Base-by-base conservation (phyloP, 2,329 filamentous ascomycete genomes). In the Gyromitra esculenta region DNA sequence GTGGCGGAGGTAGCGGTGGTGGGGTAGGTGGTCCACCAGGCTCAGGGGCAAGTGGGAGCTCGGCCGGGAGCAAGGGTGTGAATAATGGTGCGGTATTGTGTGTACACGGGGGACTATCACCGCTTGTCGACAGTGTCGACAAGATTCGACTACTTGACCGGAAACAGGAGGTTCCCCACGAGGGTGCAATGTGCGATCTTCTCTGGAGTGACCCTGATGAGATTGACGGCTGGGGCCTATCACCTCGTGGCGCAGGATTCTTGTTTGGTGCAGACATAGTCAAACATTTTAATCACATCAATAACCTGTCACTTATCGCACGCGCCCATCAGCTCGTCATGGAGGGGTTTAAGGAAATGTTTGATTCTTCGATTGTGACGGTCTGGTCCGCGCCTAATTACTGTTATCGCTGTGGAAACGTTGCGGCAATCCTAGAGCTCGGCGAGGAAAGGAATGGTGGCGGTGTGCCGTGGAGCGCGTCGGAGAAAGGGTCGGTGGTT, bases 301-400 rank as follows among this genome's bases (percentile, higher is more conserved):
- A 99, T 83, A 93, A 97, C 82, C 88, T 99, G 37, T 93, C 91
- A 25, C 87, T 99, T 67, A 96, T 99, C 79, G 96, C 95, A 18
- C 90, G 96, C 71, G 96, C 96, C 0, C 96, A 99, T 83, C 96
- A 99, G 84, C 89, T 99, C 25, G 96, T 99, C 79, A 99, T 98
- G 96, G 96, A 99, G 83, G 96, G 96, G 0, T 99, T 97, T 84
- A 98, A 98, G 85, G 96, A 98, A 83, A 98, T 98, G 94, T 99
- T 98, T 82, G 93, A 97, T 82, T 91, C 90, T 13, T 93, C 91
- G 62, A 97, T 99, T 79, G 96, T 98, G 54, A 99, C 96, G 0
- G 96, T 99, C n/a, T 99, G 96, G 95, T 96, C 92, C 0, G 94
- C 94, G 8, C 94, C 94, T 0, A 97, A 97, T 83, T 97, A 97